Conservation (phyloP, 2,329 filamentous ascomycete species). For the Colletotrichum eremochloae region DNA sequence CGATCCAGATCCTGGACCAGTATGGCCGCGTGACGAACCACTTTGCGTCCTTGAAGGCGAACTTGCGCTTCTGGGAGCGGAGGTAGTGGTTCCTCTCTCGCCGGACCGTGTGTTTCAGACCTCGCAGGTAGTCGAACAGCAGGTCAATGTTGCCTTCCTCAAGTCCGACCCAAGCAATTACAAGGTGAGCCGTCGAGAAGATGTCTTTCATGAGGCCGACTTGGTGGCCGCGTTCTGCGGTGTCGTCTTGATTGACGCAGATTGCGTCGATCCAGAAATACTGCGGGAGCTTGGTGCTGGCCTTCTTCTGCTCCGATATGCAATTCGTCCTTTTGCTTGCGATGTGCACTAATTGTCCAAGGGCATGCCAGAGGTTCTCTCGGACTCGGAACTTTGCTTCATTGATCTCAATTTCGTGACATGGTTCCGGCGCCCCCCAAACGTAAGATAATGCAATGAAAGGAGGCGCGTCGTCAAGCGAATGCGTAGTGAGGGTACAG, state of each 20-base stretch:
- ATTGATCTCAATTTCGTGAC: not conserved
- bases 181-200: slow-evolving; percentile 51
- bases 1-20: slow-evolving; percentile 27
- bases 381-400: not conserved
- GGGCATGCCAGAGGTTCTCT: slow-evolving; percentile 18
- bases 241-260: slow-evolving; percentile 56
- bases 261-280: slow-evolving; percentile 56
- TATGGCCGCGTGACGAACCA: slow-evolving; percentile 20
- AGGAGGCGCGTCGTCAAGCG: slow-evolving; percentile 26
- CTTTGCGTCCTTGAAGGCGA: slow-evolving; percentile 18
- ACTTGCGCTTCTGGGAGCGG: slow-evolving; percentile 40
- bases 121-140: slow-evolving; percentile 15
- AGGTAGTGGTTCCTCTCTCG: slow-evolving; percentile 3
- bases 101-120: slow-evolving; percentile 47
- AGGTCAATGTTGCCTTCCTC: slow-evolving; percentile 6
- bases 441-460: slow-evolving; percentile 47
- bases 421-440: slow-evolving; percentile 41
- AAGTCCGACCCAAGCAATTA: slow-evolving; percentile 53
- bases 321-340: not conserved
- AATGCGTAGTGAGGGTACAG: not conserved
- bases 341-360: not conserved
- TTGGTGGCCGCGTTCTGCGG: slow-evolving; percentile 53
- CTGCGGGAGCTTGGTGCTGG: not conserved
- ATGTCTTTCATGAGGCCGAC: slow-evolving; percentile 55
- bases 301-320: slow-evolving; percentile 12